Base-by-base conservation (phyloP, 1,139 yeast species). In the Meyerozyma athensensis region DNA sequence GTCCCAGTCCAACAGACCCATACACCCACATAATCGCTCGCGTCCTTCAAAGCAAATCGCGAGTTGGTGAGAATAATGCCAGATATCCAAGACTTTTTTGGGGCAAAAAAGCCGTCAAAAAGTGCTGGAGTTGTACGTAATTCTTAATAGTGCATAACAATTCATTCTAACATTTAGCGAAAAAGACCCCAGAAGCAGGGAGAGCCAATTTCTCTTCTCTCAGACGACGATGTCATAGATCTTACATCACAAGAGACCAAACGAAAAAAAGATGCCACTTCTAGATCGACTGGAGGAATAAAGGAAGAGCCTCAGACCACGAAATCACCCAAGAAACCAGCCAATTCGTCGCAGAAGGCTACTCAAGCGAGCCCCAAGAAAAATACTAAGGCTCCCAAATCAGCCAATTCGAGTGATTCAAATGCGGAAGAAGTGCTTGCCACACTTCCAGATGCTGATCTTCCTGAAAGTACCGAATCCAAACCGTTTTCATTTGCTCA, bases 381-480 rank as follows among this genome's bases (percentile, higher is more conserved):
- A 12, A 17, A 7, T 9, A 18, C 19, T 5, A 7, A 8, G 8
- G 12, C 20, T n/a, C 8, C 32, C 3, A 17, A 28, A 28, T 12
- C 8, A 12, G 12, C 28, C 28, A 12, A 12, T n/a, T 14, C 20
- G 14, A 20, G 20, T n/a, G 63, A 58, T 0, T 43, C 48, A 2
- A 56, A 73, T 3, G 86, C 84, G 0, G 72, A 67, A 20, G 79
- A 77, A 2, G 61, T 85, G 2, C 63, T 86, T 26, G 66, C 74
- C 5, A 57, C 63, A 4, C 81, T 86, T 37, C 83, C 87, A 1
- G 87, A 84, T 53, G 90, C 89, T 0, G 77, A 68, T 18, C 63
- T 84, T 30, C 86, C 87, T 3, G 80, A 76, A 19, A 62, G 64
- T 4, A 74, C 70, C 33, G 68, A 74, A 12, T 59, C 72, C 9